A percentile compares a stretch with the other conserved stretches of the same genome.
Conservation (phyloP, 192 early-diverging fungal genomes). For the Podila clonocystis region DNA sequence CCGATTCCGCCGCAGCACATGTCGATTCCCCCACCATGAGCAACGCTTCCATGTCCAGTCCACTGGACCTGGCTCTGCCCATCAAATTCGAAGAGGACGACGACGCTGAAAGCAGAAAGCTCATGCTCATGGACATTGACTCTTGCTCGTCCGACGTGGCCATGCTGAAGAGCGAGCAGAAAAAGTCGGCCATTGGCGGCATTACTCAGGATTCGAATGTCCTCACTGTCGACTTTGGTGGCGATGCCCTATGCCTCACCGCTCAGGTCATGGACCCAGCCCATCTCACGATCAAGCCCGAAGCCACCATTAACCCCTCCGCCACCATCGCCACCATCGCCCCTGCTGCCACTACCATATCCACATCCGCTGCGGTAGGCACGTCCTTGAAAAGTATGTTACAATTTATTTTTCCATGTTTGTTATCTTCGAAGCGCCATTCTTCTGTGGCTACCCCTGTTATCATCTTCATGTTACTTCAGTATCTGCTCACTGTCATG, state of each 20-base stretch:
- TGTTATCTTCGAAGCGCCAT: too few relatives aligned
- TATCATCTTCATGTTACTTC: too few relatives aligned
- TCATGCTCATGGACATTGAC: conserved; percentile 3
- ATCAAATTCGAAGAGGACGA: conserved; percentile 3
- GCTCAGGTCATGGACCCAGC: background rate
- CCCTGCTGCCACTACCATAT: background rate
- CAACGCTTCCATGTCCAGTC: background rate
- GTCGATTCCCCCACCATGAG: conserved; percentile 4
- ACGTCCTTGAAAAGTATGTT: background rate
- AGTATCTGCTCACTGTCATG: too few relatives aligned
- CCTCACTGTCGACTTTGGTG: background rate
- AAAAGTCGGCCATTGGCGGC: background rate
- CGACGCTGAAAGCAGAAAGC: background rate
- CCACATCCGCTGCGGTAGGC: background rate
- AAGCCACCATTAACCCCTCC: background rate
- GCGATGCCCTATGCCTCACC: background rate
- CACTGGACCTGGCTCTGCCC: background rate
- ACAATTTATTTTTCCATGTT: too few relatives aligned
- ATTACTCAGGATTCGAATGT: background rate
- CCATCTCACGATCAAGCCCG: background rate
- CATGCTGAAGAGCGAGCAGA: background rate
- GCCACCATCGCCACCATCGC: background rate
- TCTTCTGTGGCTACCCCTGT: too few relatives aligned
- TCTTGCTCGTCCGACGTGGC: background rate
- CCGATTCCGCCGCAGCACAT: background rate